Evolutionary conservation across 2,329 filamentous ascomycete species (phyloP).

Genomic region (Juglanconis juglandina): DNA sequence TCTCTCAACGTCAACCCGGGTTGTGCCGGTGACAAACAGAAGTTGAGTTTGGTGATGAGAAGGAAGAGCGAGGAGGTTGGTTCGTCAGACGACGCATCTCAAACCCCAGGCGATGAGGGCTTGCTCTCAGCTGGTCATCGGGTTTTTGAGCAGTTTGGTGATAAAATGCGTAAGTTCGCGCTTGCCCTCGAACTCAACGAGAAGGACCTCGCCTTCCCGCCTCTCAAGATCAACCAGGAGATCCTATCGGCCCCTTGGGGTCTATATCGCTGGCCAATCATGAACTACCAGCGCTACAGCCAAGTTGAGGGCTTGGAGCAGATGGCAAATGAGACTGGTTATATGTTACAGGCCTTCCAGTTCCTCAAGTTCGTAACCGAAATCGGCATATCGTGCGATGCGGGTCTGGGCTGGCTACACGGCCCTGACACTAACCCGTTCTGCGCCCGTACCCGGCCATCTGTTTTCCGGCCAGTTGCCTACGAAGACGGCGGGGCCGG

Average conservation of each 20-base stretch:
- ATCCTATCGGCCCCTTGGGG: conserved; percentile 60
- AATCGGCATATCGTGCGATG: conserved; percentile 65
- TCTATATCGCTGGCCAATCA: conserved; percentile 61
- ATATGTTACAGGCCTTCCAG: conserved; percentile 57
- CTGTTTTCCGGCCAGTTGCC: conserved; percentile 12
- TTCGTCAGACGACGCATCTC: neutral
- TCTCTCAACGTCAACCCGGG: conserved; percentile 33
- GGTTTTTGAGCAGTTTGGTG: conserved; percentile 59
- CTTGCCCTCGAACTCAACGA: conserved; percentile 68
- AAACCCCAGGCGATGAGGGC: conserved; percentile 20
- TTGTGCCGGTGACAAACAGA: conserved; percentile 16
- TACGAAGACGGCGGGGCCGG: neutral
- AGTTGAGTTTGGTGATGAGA: conserved; percentile 23
- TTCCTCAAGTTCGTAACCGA: conserved; percentile 55
- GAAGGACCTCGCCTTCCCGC: conserved; percentile 44
- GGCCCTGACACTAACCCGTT: conserved; percentile 48
- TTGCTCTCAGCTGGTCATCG: conserved; percentile 50
- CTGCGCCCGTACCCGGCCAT: neutral
- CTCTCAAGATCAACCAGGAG: conserved; percentile 53
- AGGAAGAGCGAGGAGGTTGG: conserved; percentile 17
- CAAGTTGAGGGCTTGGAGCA: conserved; percentile 58
- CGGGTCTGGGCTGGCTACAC: conserved; percentile 63
- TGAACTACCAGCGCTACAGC: conserved; percentile 56
- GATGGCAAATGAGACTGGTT: conserved; percentile 59
- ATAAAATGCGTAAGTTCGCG: conserved; percentile 60